Conservation (phyloP, 257 asterid genomes). For the Cruciata laevipes region DNA sequence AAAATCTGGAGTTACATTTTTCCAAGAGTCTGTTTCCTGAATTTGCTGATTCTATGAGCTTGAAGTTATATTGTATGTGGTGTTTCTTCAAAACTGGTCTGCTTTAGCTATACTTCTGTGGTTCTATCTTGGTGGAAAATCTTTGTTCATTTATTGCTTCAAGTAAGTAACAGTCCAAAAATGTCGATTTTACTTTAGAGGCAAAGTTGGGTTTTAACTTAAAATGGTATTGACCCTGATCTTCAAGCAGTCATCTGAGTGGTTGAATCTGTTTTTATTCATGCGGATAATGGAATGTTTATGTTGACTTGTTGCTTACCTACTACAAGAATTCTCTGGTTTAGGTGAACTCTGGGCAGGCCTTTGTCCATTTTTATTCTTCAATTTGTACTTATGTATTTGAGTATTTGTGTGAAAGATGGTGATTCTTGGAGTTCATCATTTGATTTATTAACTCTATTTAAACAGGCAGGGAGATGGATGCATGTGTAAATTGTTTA, state of each 20-base stretch:
- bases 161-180: neutral
- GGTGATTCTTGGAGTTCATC: constrained; percentile 8
- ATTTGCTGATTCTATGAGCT: neutral
- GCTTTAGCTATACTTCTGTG: constrained; percentile 1
- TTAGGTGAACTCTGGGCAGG: neutral
- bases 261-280: neutral
- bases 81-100: constrained; percentile 2
- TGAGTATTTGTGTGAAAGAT: neutral
- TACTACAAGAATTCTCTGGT: constrained; percentile 1
- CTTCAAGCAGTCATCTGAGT: constrained; percentile 1
- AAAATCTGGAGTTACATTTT: neutral
- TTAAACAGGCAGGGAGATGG: constrained; percentile 38
- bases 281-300: neutral
- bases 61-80: neutral
- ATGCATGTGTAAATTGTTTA: constrained; percentile 26
- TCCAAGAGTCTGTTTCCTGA: neutral
- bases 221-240: constrained; percentile 4
- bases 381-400: neutral
- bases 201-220: neutral
- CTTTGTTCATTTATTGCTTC: constrained; percentile 2
- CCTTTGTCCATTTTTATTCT: neutral
- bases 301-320: constrained; percentile 5
- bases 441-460: neutral
- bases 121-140: neutral
- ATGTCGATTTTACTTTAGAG: constrained; percentile 9